Evolutionary conservation across 1,139 yeast species (phyloP).

Genomic region (Pichia sp.): DNA sequence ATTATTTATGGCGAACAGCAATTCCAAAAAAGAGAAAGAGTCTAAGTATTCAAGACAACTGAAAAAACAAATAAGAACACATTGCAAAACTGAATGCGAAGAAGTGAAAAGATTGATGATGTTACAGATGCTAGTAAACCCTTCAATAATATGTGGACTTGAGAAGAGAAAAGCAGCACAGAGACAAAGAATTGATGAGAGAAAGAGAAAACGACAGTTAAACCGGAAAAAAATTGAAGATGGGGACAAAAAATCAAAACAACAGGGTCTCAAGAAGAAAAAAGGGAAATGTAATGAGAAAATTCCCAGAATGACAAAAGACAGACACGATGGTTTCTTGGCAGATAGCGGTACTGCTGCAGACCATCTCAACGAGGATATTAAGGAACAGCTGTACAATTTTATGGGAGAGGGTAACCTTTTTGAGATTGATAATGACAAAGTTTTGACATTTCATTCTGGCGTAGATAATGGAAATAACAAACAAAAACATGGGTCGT

Average conservation of each 20-base stretch:
- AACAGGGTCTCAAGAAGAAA: neutral
- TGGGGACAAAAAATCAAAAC: neutral
- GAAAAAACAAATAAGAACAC: slow-evolving; percentile 11
- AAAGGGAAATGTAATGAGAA: neutral
- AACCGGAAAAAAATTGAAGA: neutral
- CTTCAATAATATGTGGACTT: slow-evolving; percentile 19
- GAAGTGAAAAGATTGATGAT: slow-evolving; percentile 26
- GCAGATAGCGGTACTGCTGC: neutral
- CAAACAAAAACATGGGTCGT: slow-evolving; percentile 20
- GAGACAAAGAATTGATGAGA: neutral
- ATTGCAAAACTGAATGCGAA: slow-evolving; percentile 13
- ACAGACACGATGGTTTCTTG: neutral
- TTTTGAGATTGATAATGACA: slow-evolving; percentile 23
- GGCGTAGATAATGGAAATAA: neutral
- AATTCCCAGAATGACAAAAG: neutral
- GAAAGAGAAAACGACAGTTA: neutral
- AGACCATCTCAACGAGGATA: slow-evolving; percentile 4
- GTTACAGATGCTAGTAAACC: slow-evolving; percentile 28
- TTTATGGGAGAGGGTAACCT: slow-evolving; percentile 24
- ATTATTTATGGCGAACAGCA: slow-evolving; percentile 18
- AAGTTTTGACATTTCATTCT: slow-evolving; percentile 24
- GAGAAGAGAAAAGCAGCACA: neutral
- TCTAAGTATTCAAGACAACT: slow-evolving; percentile 12
- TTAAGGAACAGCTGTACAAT: slow-evolving; percentile 21
- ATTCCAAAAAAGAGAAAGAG: neutral